These are phyloP conservation scores for Mitragyna speciosa DNA, from an alignment of 257 asterid species.

Conservation along the genomic window DNA sequence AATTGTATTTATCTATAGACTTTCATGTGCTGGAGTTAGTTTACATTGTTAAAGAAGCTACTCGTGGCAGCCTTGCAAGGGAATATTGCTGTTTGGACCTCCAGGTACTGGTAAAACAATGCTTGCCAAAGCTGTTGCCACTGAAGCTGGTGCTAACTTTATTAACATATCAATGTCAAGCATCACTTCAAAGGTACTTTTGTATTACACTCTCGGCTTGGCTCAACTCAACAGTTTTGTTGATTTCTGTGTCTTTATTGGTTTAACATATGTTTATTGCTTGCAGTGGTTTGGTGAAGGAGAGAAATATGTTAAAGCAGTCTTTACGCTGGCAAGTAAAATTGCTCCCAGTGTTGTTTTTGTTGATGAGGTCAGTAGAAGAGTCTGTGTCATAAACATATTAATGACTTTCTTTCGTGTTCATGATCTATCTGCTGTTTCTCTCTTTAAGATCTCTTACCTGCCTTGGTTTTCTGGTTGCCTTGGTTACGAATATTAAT, in stretches of 20 bases:
- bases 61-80: constrained; percentile 81
- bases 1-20: constrained; percentile 9
- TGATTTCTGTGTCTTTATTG: background rate
- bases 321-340: constrained; percentile 84
- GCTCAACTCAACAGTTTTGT: constrained; percentile 3
- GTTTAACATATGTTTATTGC: constrained; percentile 7
- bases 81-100: constrained; percentile 92
- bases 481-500: too few species aligned
- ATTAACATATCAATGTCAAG: constrained; percentile 90
- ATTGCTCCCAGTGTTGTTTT: constrained; percentile 81
- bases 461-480: background rate
- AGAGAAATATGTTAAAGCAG: constrained; percentile 87
- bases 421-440: background rate
- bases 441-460: background rate
- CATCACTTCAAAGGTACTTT: constrained; percentile 71
- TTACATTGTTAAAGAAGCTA: constrained; percentile 21
- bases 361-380: constrained; percentile 74
- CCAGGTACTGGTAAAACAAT: constrained; percentile 92
- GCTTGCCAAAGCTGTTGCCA: constrained; percentile 97
- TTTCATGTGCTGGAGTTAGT: constrained; percentile 9
- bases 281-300: constrained; percentile 94
- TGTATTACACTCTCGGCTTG: constrained; percentile 20
- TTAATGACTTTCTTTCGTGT: background rate
- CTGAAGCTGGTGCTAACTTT: constrained; percentile 91
- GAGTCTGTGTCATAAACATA: background rate